These are phyloP conservation scores for Paulownia fortunei DNA, from an alignment of 257 asterid genomes.

Conservation along the genomic window DNA sequence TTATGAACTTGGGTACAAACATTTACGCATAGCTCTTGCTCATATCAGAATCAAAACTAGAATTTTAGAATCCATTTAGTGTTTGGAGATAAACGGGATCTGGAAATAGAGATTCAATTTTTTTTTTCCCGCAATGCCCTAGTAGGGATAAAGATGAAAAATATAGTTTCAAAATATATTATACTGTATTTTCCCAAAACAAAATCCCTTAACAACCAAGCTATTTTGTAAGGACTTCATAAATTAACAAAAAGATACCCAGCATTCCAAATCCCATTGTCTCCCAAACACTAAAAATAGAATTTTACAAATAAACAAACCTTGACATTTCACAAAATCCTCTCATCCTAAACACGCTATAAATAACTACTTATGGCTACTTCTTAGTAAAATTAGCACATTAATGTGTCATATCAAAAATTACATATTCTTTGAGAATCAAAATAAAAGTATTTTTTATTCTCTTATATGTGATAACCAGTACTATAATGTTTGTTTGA, in stretches of 20 bases:
- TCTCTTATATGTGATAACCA: background rate
- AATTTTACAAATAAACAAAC: background rate
- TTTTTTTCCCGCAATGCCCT: background rate
- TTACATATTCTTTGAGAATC: background rate
- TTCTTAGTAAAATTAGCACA: background rate
- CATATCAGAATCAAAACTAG: background rate
- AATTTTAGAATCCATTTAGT: background rate
- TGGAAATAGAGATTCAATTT: background rate
- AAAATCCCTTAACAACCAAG: background rate
- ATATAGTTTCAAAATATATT: background rate
- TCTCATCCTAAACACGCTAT: background rate
- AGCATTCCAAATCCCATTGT: background rate
- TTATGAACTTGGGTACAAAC: background rate
- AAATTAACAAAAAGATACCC: background rate
- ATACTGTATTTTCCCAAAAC: background rate
- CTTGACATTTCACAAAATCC: background rate
- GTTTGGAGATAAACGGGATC: background rate
- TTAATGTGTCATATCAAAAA: background rate
- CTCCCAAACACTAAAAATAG: background rate
- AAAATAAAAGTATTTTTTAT: background rate
- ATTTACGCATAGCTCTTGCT: background rate
- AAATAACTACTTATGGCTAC: background rate
- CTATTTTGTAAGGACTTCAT: slow-evolving; percentile 1
- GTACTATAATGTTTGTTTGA: background rate
- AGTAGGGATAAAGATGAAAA: background rate